Conservation (phyloP, 192 early-diverging fungal species). For the Mortierella hygrophila region DNA sequence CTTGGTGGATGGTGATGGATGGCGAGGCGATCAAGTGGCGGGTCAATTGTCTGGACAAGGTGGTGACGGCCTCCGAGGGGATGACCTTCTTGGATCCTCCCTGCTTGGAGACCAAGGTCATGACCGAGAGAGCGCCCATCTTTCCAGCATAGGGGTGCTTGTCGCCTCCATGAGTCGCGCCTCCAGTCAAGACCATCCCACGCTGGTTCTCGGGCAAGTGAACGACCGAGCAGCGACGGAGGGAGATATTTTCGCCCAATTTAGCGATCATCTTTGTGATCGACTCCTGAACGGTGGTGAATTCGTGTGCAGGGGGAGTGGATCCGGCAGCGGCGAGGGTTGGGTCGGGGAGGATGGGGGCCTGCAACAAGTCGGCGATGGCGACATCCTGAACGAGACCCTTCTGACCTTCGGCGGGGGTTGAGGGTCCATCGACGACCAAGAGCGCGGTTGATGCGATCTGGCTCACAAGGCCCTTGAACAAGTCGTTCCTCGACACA, state of each 20-base stretch:
- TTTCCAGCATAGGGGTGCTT: constrained; percentile 71
- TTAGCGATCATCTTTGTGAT: constrained; percentile 86
- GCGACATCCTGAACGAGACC: constrained; percentile 56
- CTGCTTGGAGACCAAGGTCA: constrained; percentile 59
- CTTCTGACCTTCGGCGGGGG: constrained; percentile 2
- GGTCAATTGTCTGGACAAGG: constrained; percentile 79
- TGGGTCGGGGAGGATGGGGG: constrained; percentile 69
- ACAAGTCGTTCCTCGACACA: constrained; percentile 87
- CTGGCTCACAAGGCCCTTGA: constrained; percentile 78
- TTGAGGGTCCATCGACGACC: constrained; percentile 39
- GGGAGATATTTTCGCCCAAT: constrained; percentile 89
- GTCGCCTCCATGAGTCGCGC: constrained; percentile 83
- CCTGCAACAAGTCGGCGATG: constrained; percentile 52
- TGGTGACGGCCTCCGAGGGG: constrained; percentile 57
- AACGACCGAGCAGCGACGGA: constrained; percentile 76
- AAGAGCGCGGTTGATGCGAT: constrained; percentile 69
- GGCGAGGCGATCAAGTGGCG: constrained; percentile 90
- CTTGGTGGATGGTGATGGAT: constrained; percentile 70
- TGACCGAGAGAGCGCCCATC: constrained; percentile 82
- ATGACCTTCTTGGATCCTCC: constrained; percentile 48
- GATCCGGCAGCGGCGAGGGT: constrained; percentile 22
- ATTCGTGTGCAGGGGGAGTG: constrained; percentile 24
- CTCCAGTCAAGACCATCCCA: constrained; percentile 62
- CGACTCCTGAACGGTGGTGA: constrained; percentile 68
- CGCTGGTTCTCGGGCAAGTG: constrained; percentile 46